Evolutionary conservation across 2,329 filamentous ascomycete genomes (phyloP), one percentile per base, ranked within the genome.

Genomic region (Sarocladium kiliense): DNA sequence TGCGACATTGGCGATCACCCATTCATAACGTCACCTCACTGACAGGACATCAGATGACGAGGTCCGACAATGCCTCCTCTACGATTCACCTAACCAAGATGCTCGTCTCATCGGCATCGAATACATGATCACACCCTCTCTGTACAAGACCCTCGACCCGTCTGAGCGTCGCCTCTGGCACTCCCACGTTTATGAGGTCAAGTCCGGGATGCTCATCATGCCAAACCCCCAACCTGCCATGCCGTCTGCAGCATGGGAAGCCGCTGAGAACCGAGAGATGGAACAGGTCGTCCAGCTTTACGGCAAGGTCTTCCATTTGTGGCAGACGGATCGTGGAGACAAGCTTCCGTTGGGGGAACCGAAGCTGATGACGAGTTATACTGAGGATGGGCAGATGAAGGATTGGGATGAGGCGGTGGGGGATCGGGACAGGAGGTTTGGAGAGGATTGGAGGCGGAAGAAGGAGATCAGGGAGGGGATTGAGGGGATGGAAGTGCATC

Each of bases 261-360:
- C 77, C 3, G 86, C 89, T 2, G 91, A 96, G 73, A 89, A 82
- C 30, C 78, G 80, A 47, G 90, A 93, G 70, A 94, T 96, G 89
- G 82, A 87, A 59, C 78, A 91, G 56, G 78, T 94, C 0, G 72
- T 90, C 3, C 76, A 80, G 1, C 67, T 94, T 2, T 95, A 95
- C 64, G 91, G 91, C 10, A 96, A 96, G 67, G 83, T 87, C 1
- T 94, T 87, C 68, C 90, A 96, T 67, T 76, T 94, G 41, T 96
- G 91, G 91, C 89, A 95, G 77, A 82, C 87, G 16, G 90, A 95
- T 70, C 75, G 81, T 5, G 89, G 89, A 0, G 83, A 93, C 64
- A 64, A 66, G 57, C 58, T 82, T 27, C 79, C 79, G 0, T 61
- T 82, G 2, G 80, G 79, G 0, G 70, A 74, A 59, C 79, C 80